Evolutionary conservation across 495 filamentous ascomycete genomes (phyloP), one percentile per base, ranked within the genome.

Genomic region (Penicillium longicatenatum): DNA sequence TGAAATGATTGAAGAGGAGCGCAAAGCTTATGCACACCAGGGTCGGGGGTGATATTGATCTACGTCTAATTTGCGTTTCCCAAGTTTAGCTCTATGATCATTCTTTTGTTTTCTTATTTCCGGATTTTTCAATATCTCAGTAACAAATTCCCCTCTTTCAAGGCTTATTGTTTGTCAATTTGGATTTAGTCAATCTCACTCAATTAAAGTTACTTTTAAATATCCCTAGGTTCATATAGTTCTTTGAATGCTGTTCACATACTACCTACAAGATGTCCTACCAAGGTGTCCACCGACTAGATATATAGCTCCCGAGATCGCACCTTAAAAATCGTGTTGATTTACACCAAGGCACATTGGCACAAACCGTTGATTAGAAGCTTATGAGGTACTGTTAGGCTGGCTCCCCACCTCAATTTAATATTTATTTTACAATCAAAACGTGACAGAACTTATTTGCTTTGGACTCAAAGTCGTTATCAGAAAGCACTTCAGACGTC

Each of bases 1-100:
- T 62, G 82, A 83, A 33, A 79, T 84, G 72, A 80, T 84, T 65
- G 80, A 83, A 49, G 82, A 84, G 39, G 82, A 84, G 59, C 73
- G 75, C 37, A 72, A 72, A 60, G 78, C 69, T 2, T 84, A 81
- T 67, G 72, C 70, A 29, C 61, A 75, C 29, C 66, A 65, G 17
- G 31, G 8, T 21, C 24, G 10, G 45, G 6, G 30, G 30, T 46
- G 24, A 39, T 11, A 39, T n/a, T 16, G 1, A 6, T 39, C 37
- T 17, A 39, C 6, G 9, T 37, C 4, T 37, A 10, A 14, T 0
- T 35, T 35, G 9, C 31, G 11, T 35, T 35, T 4, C 26, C 26
- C 4, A 26, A 6, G 26, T 6, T 35, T 35, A 35, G 31, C 10
- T 35, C 31, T 35, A 10, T 0, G 6, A 12, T 26, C 3, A 26